Evolutionary conservation across 352 stramenopile species (phyloP).

Genomic region (Phytopythium aichiense): DNA sequence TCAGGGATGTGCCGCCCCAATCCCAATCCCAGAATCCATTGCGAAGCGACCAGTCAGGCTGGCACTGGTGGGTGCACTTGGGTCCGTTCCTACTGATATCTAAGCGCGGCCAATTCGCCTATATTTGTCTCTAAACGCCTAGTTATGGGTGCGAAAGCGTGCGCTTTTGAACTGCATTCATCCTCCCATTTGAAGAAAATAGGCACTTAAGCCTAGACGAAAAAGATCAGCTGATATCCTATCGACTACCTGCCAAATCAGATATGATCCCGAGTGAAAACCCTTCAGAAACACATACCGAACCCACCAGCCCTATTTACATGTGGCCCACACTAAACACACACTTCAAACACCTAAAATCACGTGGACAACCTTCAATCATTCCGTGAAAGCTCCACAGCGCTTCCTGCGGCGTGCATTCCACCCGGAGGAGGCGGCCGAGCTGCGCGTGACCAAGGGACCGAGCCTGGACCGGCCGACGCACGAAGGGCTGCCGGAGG

Average conservation of each 20-base stretch:
- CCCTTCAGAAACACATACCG: background rate
- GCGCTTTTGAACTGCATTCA: no score
- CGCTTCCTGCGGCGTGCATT: conserved; percentile 59
- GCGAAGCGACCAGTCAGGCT: background rate
- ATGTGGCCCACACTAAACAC: background rate
- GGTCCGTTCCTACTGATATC: background rate
- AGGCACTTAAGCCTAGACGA: no score
- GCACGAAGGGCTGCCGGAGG: conserved; percentile 16
- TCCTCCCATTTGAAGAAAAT: no score
- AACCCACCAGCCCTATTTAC: background rate
- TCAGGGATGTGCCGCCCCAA: background rate
- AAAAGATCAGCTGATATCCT: background rate
- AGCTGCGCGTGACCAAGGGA: conserved; percentile 37
- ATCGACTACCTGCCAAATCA: background rate
- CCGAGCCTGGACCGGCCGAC: background rate
- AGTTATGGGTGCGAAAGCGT: no score
- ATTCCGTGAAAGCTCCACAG: no score
- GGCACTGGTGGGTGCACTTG: background rate
- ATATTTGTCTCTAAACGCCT: no score
- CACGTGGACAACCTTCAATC: background rate
- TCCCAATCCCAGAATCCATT: conserved; percentile 3
- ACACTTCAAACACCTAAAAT: no score
- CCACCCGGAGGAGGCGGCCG: conserved; percentile 59
- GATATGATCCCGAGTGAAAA: conserved; percentile 1
- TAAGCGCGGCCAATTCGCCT: no score